Conservation (phyloP, 2,329 filamentous ascomycete genomes). For the Uncinocarpus reesii region DNA sequence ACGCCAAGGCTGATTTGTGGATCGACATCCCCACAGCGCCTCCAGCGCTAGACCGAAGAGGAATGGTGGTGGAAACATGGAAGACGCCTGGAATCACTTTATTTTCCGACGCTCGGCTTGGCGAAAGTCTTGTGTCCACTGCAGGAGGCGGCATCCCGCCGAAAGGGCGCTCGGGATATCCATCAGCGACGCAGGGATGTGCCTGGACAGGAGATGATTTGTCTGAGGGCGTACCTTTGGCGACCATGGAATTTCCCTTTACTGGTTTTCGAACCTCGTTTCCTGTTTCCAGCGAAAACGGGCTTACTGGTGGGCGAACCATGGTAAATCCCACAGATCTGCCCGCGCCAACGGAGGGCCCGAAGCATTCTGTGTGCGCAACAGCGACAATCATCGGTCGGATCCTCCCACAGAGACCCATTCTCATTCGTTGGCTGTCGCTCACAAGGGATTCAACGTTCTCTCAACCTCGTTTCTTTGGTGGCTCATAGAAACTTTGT, state of each 20-base stretch:
- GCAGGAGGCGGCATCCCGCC: not conserved
- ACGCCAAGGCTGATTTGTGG: not conserved
- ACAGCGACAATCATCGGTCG: not conserved
- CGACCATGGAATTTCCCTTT: no score
- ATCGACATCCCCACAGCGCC: not conserved
- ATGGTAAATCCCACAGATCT: not conserved
- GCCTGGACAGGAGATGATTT: no score
- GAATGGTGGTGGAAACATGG: slow-evolving; percentile 2
- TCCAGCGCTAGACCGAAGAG: not conserved
- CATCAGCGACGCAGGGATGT: not conserved
- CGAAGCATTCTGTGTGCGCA: not conserved
- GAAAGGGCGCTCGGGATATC: not conserved
- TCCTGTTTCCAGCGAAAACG: not conserved
- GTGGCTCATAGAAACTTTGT: no score
- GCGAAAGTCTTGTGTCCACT: not conserved
- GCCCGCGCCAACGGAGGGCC: not conserved
- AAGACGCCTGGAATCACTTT: slow-evolving; percentile 9
- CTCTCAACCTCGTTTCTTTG: no score
- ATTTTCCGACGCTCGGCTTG: slow-evolving; percentile 3
- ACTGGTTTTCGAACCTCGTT: no score
- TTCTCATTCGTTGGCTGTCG: not conserved
- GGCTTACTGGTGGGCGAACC: not conserved
- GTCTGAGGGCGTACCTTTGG: no score
- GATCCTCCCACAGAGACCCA: not conserved
- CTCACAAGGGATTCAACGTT: no score